Conservation (phyloP, 2,329 filamentous ascomycete species). For the Aspergillus glaucus region DNA sequence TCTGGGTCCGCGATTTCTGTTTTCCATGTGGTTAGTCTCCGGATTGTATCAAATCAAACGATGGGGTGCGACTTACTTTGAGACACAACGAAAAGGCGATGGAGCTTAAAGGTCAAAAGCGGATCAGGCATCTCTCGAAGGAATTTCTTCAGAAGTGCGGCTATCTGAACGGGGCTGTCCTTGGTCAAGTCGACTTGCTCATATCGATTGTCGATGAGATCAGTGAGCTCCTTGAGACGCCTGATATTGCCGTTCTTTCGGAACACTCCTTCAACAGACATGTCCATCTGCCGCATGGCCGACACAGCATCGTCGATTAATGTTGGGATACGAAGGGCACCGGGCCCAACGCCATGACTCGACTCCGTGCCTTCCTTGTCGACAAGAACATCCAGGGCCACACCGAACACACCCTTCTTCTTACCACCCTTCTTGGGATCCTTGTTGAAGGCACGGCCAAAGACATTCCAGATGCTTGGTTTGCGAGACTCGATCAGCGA, state of each 20-base stretch:
- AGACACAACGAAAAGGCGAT: slow-evolving; percentile 80
- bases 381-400: slow-evolving; percentile 79
- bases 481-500: slow-evolving; percentile 90
- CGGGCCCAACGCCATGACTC: slow-evolving; percentile 93
- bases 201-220: slow-evolving; percentile 78
- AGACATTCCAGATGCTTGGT: slow-evolving; percentile 95
- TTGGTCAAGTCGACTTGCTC: slow-evolving; percentile 79
- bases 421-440: slow-evolving; percentile 65
- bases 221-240: slow-evolving; percentile 77
- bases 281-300: slow-evolving; percentile 97
- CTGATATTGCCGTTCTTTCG: slow-evolving; percentile 99
- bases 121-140: slow-evolving; percentile 91
- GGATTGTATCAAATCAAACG: neutral
- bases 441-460: slow-evolving; percentile 91
- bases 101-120: slow-evolving; percentile 88
- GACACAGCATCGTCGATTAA: slow-evolving; percentile 90
- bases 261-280: slow-evolving; percentile 97
- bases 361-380: slow-evolving; percentile 94
- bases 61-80: slow-evolving; percentile 53
- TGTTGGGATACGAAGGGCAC: slow-evolving; percentile 82
- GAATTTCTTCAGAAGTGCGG: slow-evolving; percentile 91
- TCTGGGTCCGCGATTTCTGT: slow-evolving; percentile 71
- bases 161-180: slow-evolving; percentile 88
- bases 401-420: slow-evolving; percentile 91
- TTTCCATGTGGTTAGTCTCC: slow-evolving; percentile 5